Base-by-base conservation (phyloP, 148 eudicot species). In the Cornus suecica region DNA sequence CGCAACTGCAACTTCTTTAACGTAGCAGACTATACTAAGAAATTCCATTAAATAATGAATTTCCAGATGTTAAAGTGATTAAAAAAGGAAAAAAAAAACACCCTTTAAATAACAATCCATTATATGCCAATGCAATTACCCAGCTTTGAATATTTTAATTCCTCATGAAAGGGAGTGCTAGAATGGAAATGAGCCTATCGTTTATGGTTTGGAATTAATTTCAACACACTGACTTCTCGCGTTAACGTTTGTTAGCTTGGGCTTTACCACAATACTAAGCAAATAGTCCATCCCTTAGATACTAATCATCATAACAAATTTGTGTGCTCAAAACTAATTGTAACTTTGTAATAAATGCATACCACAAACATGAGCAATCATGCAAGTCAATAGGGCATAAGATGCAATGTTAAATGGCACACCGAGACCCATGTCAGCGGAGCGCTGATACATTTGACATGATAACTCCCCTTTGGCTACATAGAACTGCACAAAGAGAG, bases 321-420 rank as follows among this genome's bases (percentile, higher is more conserved):
- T 2, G n/a, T 66, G 65, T 11, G 51, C 29, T 31, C 56, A 71
- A 16, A 64, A 69, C 66, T 13, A 9, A 54, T 15, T 29, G 24
- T 29, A 24, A 52, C 30, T n/a, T 26, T 72, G 42, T 25, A 22
- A 63, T 66, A 65, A 66, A 75, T 69, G 52, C 92, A 65, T 88
- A 92, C 99, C 97, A 84, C 97, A 95, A 81, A 91, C 91, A 74
- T 95, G 97, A 81, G 99, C 97, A 83, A 92, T 91, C 97, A 89
- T 92, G 91, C 97, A 89, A 41, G 97, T 95, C 79, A 92, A 79
- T 31, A 95, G 86, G 61, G 97, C 82, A 80, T 92, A 92, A 31
- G 99, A 95, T 69, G 97, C 97, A 28, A 95, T 91, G 87, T 92
- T 95, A 76, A 92, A 95, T 75, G 99, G 99, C 72, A 95, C 97